A percentile compares a stretch with the other conserved stretches of the same genome.
phyloP scores from a whole-genome alignment of 257 asterid species.

The Salvia hispanica region DNA sequence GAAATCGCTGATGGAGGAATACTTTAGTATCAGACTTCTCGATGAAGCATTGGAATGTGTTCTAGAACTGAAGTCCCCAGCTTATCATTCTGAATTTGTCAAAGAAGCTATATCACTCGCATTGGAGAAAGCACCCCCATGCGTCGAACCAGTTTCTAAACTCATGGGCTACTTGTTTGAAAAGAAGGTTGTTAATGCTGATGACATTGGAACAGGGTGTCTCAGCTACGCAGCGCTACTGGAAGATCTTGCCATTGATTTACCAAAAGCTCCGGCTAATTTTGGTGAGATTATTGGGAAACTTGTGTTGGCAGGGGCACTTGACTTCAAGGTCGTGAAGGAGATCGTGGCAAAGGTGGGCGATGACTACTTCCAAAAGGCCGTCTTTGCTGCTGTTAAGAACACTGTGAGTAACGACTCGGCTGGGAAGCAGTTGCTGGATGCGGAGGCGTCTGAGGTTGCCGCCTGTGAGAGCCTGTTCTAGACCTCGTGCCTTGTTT shows the following conservation, averaged over 20 bases:
- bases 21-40: conserved; percentile 59
- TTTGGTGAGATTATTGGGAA: conserved; percentile 79
- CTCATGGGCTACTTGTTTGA: conserved; percentile 61
- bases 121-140: conserved; percentile 76
- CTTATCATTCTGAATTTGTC: conserved; percentile 73
- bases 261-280: conserved; percentile 84
- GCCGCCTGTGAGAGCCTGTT: conserved; percentile 65
- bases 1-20: conserved; percentile 70
- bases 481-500: conserved; percentile 34
- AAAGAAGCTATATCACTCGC: conserved; percentile 72
- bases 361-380: conserved; percentile 64
- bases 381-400: conserved; percentile 46
- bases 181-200: conserved; percentile 50
- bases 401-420: conserved; percentile 45
- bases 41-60: conserved; percentile 86
- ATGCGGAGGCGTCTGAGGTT: conserved; percentile 64
- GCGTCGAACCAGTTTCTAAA: conserved; percentile 57
- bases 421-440: conserved; percentile 55
- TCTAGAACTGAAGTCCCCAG: conserved; percentile 76
- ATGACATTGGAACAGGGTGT: conserved; percentile 56
- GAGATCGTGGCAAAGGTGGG: conserved; percentile 63
- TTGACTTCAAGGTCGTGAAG: conserved; percentile 62
- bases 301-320: conserved; percentile 54
- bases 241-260: conserved; percentile 87
- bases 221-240: conserved; percentile 50